A percentile compares a stretch with the other conserved stretches of the same genome.
Conservation (phyloP, 352 stramenopile species). For the Phytophthora vignae region DNA sequence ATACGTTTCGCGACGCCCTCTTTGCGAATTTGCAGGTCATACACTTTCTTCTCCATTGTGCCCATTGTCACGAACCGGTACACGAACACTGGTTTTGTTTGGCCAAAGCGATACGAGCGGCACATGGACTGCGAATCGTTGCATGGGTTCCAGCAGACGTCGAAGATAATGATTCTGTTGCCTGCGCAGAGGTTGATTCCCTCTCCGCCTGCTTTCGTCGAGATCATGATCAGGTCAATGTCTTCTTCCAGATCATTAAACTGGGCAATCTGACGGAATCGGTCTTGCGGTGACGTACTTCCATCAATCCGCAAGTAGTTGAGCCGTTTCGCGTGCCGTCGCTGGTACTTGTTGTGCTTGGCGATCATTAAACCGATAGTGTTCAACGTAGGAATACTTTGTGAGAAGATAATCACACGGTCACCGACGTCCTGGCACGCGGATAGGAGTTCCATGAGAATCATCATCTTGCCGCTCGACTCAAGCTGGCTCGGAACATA, state of each 20-base stretch:
- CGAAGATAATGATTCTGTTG: conserved; percentile 93
- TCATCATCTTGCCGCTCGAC: conserved; percentile 89
- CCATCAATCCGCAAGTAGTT: conserved; percentile 85
- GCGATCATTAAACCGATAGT: conserved; percentile 78
- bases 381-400: conserved; percentile 90
- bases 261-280: conserved; percentile 80
- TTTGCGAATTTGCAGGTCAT: conserved; percentile 92
- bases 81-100: conserved; percentile 93
- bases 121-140: conserved; percentile 94
- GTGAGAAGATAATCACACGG: conserved; percentile 91
- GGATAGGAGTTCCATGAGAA: conserved; percentile 82
- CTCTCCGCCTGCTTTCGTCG: conserved; percentile 87
- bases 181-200: conserved; percentile 90
- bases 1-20: conserved; percentile 90
- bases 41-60: conserved; percentile 95
- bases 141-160: conserved; percentile 93
- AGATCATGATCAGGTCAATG: conserved; percentile 89
- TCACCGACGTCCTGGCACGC: conserved; percentile 78
- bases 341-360: conserved; percentile 65
- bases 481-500: conserved; percentile 67
- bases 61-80: conserved; percentile 93
- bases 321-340: conserved; percentile 53
- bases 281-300: conserved; percentile 78
- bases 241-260: conserved; percentile 89
- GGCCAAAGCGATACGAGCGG: conserved; percentile 92